Base-by-base conservation (phyloP, 495 filamentous ascomycete species). In the Lepraria neglecta region DNA sequence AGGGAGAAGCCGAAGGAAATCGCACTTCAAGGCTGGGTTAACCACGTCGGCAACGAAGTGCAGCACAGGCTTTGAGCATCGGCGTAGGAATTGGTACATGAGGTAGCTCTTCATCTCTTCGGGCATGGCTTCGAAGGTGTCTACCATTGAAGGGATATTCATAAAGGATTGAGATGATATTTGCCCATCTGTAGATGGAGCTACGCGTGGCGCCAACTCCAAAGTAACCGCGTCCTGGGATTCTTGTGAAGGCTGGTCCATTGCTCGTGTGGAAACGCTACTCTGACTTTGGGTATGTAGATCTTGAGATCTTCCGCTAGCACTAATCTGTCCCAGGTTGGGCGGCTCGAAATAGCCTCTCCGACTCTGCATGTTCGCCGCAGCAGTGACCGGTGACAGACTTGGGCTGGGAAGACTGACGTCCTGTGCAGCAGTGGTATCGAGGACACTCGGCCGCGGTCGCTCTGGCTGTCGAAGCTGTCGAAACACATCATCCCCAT, bases 11-110 rank as follows among this genome's bases (percentile, higher is more conserved):
- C 80, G 79, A 61, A 99, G 70, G 67, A 96, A 95, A 70, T 99
- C 92, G 69, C 90, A 95, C 73, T 95, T 96, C 62, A 99, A 74
- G n/a, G 92, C 91, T 6, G 95, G 95, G 71, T 96, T 96, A 60
- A 99, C 92, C 40, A 91, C 85, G 64, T 90, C 86, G 27, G 95
- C 90, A 65, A 99, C 88, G 53, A 96, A 86, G 71, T 91, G 91
- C 2, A 99, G 79, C 0, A 92, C 96, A 24, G 90, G 89, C 64
- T 96, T 88, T 6, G 89, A 82, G 72, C 94, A 96, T 45, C 95
- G 83, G 35, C 87, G 85, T 28, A 99, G 78, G 42, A 99, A 82
- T 67, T 97, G 91, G 69, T 92, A 97, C 88, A 97, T 96, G 68
- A 99, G 83, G 69, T 95, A 95, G 0, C 84, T 87, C 71, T 97